Conservation (phyloP, 2,329 filamentous ascomycete genomes). For the Cytospora schulzeri region DNA sequence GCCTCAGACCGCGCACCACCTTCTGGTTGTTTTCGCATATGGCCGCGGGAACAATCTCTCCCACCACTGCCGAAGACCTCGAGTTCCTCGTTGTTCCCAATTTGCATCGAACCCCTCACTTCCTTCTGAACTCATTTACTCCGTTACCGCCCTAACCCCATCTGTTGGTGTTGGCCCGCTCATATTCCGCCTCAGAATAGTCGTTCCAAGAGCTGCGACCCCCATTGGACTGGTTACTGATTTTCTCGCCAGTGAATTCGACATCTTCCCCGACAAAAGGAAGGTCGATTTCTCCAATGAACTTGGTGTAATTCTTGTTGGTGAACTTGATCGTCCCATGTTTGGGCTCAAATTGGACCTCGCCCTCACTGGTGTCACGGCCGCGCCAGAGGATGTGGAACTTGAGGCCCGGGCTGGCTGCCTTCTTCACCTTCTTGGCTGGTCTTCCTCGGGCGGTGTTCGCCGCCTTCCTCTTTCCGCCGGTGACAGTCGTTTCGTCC, state of each 20-base stretch:
- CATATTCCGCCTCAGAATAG: background rate
- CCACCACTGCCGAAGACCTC: background rate
- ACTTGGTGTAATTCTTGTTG: constrained; percentile 34
- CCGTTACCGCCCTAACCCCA: background rate
- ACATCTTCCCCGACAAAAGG: constrained; percentile 17
- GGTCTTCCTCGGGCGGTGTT: constrained; percentile 3
- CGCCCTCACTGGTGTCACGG: constrained; percentile 32
- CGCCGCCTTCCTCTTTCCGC: constrained; percentile 31
- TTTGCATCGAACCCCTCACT: background rate
- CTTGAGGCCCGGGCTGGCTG: constrained; percentile 26
- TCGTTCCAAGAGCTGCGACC: background rate
- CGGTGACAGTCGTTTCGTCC: background rate
- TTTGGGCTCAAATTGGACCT: constrained; percentile 30
- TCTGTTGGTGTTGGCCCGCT: background rate
- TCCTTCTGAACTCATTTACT: background rate
- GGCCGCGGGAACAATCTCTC: too few relatives aligned
- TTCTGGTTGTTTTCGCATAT: too few relatives aligned
- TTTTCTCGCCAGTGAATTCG: background rate
- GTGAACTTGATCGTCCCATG: constrained; percentile 34
- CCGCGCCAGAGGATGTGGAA: constrained; percentile 34
- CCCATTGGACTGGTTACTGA: background rate
- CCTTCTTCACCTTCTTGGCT: constrained; percentile 28
- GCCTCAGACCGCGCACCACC: too few relatives aligned
- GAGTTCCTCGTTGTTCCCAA: background rate
- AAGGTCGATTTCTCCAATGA: constrained; percentile 32